Percentiles rank a stretch among this genome's conserved stretches.
Evolutionary conservation across 305 asterid genomes (phyloP).

Genomic region (Fraxinus paxiana): DNA sequence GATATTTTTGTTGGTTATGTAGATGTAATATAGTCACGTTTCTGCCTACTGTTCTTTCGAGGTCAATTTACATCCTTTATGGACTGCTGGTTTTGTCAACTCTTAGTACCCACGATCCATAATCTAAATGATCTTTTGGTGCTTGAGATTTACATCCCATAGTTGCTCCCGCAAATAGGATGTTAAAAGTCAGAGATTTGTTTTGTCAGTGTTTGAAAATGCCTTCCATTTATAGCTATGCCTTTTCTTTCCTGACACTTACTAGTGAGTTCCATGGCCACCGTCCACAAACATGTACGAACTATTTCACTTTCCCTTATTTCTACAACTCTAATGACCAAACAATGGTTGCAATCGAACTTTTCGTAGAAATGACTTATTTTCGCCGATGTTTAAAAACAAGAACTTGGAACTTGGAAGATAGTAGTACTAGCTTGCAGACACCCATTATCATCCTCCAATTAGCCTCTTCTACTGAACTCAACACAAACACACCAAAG

Average conservation of each 20-base stretch:
- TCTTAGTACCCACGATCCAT: background rate
- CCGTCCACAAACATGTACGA: background rate
- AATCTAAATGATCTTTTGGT: background rate
- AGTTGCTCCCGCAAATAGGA: background rate
- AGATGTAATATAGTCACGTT: background rate
- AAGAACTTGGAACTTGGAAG: background rate
- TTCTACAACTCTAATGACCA: background rate
- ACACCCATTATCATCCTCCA: background rate
- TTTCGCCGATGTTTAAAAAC: background rate
- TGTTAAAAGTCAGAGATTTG: background rate
- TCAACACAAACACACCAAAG: background rate
- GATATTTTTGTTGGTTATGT: conserved; percentile 9
- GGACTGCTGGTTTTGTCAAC: background rate
- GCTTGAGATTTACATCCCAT: background rate
- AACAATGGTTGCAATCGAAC: background rate
- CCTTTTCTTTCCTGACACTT: background rate
- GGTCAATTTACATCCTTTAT: background rate
- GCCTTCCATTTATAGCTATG: background rate
- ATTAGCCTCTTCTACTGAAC: background rate
- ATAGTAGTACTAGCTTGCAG: background rate
- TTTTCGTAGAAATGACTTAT: background rate
- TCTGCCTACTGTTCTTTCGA: background rate
- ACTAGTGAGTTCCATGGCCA: background rate
- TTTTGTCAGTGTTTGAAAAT: background rate
- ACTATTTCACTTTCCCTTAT: background rate